A percentile compares a stretch with the other conserved stretches of the same genome.
These are phyloP conservation scores for Tylopilus vinaceipallidus DNA, from an alignment of 768 basidiomycete species.

Conservation along the genomic window DNA sequence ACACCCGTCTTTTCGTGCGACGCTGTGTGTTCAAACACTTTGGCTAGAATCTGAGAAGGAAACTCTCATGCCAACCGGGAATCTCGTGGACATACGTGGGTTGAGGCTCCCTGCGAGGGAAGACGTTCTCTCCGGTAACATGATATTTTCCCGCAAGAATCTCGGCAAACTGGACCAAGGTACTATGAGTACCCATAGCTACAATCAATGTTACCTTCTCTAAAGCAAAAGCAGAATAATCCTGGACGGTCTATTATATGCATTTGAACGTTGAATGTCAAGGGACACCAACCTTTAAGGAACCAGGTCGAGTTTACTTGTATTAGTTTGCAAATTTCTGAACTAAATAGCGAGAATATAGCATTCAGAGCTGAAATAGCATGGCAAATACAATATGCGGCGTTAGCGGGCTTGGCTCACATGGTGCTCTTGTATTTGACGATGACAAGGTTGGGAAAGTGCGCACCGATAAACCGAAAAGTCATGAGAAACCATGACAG, in stretches of 20 bases:
- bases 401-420: not conserved
- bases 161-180: not conserved
- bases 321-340: not conserved
- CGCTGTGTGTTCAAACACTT: conserved; percentile 25
- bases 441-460: not conserved
- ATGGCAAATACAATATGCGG: not conserved
- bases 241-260: not conserved
- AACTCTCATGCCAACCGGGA: conserved; percentile 10
- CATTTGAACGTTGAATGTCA: not conserved
- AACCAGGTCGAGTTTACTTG: not conserved
- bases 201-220: not conserved
- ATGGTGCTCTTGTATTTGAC: not conserved
- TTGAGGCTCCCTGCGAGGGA: not conserved
- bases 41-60: conserved; percentile 41
- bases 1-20: conserved; percentile 40
- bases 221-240: not conserved
- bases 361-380: not conserved
- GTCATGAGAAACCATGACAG: not conserved
- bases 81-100: not conserved
- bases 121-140: not conserved
- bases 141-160: not conserved
- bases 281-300: not conserved
- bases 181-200: no score
- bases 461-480: not conserved
- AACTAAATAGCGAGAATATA: not conserved